phyloP scores from a whole-genome alignment of 2,329 filamentous ascomycete species.

The Pyrenophora graminea region DNA sequence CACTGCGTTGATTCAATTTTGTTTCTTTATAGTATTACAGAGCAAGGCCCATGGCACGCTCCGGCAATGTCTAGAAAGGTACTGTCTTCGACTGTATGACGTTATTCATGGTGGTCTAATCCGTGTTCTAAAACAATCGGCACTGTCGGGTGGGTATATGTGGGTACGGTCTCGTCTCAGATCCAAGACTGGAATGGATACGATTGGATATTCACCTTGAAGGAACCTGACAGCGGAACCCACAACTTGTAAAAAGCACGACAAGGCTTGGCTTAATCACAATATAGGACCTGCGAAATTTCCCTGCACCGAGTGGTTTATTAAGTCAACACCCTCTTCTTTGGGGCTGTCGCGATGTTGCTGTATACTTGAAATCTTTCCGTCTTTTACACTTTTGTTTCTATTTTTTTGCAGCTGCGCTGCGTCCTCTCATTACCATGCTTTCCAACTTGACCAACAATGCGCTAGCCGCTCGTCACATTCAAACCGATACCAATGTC shows the following conservation, averaged over 20 bases:
- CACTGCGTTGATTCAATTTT: no score
- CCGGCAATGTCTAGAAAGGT: no score
- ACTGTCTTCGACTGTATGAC: background rate
- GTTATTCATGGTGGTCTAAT: background rate
- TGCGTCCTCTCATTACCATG: constrained; percentile 7
- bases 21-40: no score
- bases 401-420: constrained; percentile 7
- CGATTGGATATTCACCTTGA: constrained; percentile 4
- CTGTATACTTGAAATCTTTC: background rate
- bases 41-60: no score
- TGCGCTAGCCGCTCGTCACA: constrained; percentile 10
- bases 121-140: constrained; percentile 7
- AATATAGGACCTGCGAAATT: constrained; percentile 3
- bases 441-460: constrained; percentile 4
- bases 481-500: constrained; percentile 6
- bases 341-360: background rate
- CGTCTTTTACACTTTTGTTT: constrained; percentile 3
- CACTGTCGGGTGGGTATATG: constrained; percentile 4
- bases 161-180: constrained; percentile 9
- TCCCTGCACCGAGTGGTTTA: constrained; percentile 1
- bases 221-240: constrained; percentile 11
- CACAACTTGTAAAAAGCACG: constrained; percentile 3
- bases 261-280: constrained; percentile 4
- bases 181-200: constrained; percentile 1
- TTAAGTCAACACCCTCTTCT: background rate